Conservation (phyloP, 208 protist genomes). For the Leishmania amazonensis region DNA sequence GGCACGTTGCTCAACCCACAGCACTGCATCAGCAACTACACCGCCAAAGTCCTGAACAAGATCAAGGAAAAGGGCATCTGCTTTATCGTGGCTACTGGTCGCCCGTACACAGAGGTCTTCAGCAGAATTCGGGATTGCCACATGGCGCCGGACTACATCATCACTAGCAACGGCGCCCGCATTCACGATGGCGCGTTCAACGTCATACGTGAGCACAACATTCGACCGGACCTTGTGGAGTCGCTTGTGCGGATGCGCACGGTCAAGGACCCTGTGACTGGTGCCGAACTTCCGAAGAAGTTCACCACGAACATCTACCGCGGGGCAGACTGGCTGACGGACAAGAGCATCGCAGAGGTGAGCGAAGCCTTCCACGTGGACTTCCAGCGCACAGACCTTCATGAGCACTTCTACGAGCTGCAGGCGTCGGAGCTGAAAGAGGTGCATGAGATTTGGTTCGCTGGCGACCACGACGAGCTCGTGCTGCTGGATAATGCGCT, state of each 20-base stretch:
- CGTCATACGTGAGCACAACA: slow-evolving; percentile 43
- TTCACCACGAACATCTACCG: slow-evolving; percentile 61
- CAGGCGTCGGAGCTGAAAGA: slow-evolving; percentile 18
- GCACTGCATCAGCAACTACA: slow-evolving; percentile 41
- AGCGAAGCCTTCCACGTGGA: slow-evolving; percentile 34
- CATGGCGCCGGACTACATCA: slow-evolving; percentile 43
- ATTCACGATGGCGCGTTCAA: slow-evolving; percentile 38
- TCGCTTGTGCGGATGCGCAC: slow-evolving; percentile 29
- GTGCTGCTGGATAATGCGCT: slow-evolving; percentile 17
- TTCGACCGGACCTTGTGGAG: slow-evolving; percentile 35
- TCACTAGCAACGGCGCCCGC: slow-evolving; percentile 52
- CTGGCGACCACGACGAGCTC: slow-evolving; percentile 21
- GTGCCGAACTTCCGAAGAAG: slow-evolving; percentile 19
- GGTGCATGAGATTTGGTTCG: slow-evolving; percentile 39
- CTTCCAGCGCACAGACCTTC: slow-evolving; percentile 18
- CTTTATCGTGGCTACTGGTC: slow-evolving; percentile 48
- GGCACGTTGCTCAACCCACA: slow-evolving; percentile 50
- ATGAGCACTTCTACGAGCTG: slow-evolving; percentile 26
- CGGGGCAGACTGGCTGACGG: slow-evolving; percentile 53
- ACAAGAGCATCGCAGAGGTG: slow-evolving; percentile 31
- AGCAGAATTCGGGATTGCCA: slow-evolving; percentile 17
- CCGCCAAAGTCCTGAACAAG: slow-evolving; percentile 20
- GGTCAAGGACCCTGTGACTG: slow-evolving; percentile 1
- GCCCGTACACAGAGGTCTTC: slow-evolving; percentile 37
- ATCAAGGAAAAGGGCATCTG: slow-evolving; percentile 34